Evolutionary conservation across 257 asterid species (phyloP), one percentile per base, ranked within the genome.

Genomic region (Forsythia viridissima): DNA sequence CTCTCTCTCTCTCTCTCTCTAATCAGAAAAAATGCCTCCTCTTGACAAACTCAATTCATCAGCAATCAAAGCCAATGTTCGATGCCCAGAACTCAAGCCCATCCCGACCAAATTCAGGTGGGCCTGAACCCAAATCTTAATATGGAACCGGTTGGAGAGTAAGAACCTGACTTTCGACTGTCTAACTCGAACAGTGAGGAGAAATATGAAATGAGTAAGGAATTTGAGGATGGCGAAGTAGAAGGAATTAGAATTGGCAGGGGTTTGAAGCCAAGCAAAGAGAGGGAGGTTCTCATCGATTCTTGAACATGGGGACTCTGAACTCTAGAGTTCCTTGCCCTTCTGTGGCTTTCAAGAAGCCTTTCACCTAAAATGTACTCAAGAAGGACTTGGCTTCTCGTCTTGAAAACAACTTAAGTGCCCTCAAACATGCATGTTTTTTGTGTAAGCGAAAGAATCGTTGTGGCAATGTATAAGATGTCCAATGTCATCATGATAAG

Each of bases 341-440:
- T 89, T 92, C 73, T 94, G 88, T 18, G 89, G 91, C 70, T 94
- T 98, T 82, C 84, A 24, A 66, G 77, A 85, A 43, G 87, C 84
- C 75, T 93, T 86, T 85, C 99, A 94, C 91, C 79, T 77, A 38
- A 20, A 77, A 70, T 94, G 99, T 86, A 96, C 91, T 15, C 83
- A 76, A 79, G 85, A 88, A 78, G 83, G 76, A 59, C 84, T 73
- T 43, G 84, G 87, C 21, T 86, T 87, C 74, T 88, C 90, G 79
- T 87, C 92, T 81, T 77, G 88, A 44, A 90, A 89, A 86, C 86
- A 78, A 42, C 90, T 93, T 80, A 94, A 89, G 89, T 94, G 99
- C 83, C 98, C 98, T 61, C 97, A 89, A 89, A 24, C 99, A 94
- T 88, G 98, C 82, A 69, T 94, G 99, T 77, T 94, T 85, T 85